Conservation (phyloP, 2,329 filamentous ascomycete genomes). For the Teratosphaeria nubilosa region DNA sequence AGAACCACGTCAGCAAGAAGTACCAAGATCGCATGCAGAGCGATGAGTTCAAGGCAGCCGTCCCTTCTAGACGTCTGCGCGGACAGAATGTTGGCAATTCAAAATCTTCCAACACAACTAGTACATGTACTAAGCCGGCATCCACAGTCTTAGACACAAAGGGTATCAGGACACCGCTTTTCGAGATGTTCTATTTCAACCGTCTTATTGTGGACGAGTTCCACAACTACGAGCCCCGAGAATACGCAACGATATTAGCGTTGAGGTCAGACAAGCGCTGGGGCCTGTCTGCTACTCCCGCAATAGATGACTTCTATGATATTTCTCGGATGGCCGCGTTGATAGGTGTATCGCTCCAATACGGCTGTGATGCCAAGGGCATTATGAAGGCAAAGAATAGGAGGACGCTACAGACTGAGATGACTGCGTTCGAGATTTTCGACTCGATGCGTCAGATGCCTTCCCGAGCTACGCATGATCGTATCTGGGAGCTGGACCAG, state of each 20-base stretch:
- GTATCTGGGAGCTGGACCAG: constrained; percentile 44
- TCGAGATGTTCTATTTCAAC: constrained; percentile 53
- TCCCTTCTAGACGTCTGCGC: constrained; percentile 29
- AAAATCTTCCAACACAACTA: constrained; percentile 5
- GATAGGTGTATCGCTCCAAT: constrained; percentile 45
- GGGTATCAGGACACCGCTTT: constrained; percentile 19
- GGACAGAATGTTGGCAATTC: constrained; percentile 13
- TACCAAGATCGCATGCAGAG: constrained; percentile 21
- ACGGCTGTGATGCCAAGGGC: constrained; percentile 40
- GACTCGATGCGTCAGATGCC: constrained; percentile 40
- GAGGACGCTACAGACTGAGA: constrained; percentile 31
- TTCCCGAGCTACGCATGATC: constrained; percentile 43
- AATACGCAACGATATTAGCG: constrained; percentile 33
- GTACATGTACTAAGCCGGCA: constrained; percentile 10
- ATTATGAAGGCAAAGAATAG: constrained; percentile 38
- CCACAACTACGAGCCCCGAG: constrained; percentile 42
- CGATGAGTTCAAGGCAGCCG: constrained; percentile 27
- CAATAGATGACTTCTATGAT: constrained; percentile 47
- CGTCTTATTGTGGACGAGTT: constrained; percentile 57
- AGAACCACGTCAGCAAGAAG: constrained; percentile 12
- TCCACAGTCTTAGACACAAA: constrained; percentile 5
- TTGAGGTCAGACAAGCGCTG: constrained; percentile 46
- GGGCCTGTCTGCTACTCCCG: constrained; percentile 55
- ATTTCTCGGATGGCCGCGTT: constrained; percentile 50
- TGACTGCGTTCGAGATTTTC: constrained; percentile 46